Evolutionary conservation across 2,329 filamentous ascomycete genomes (phyloP), one percentile per base, ranked within the genome.

Genomic region (Paecilomyces niveus): DNA sequence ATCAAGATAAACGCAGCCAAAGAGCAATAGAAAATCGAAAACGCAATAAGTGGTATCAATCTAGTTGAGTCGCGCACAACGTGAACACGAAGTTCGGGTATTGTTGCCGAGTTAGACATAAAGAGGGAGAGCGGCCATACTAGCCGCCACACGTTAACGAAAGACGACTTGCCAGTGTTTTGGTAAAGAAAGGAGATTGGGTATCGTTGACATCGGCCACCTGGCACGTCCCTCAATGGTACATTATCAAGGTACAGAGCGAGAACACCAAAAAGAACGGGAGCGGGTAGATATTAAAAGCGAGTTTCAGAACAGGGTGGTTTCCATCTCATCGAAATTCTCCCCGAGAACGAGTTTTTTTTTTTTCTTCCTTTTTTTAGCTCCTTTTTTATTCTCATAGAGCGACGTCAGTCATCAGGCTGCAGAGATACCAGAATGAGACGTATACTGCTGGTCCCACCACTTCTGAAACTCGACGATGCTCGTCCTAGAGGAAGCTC

Each of bases 381-480:
- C 35, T 7, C n/a, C n/a, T 51, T 54, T 58, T 60, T 62, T 61
- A 53, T 51, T n/a, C 53, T 58, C 53, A 39, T 53, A 54, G 55
- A 61, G 55, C 50, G 54, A 59, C 55, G 57, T 54, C 32, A 58
- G 63, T 63, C 66, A 64, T 59, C 64, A 63, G 62, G 56, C 53
- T 58, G 63, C 60, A 58, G 61, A 64, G 64, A 64, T 61, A 62
- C 57, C 64, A 62, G 63, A 66, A 67, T 65, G 66, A 67, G 62
- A 69, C 57, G 62, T 60, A 66, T 64, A 71, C 62, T 63, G 69
- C 58, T 67, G 63, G 60, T 74, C 73, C 74, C 73, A 76, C 73
- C 72, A 76, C 63, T 74, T 72, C 66, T 76, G 73, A 65, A 69
- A 75, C 67, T 75, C 72, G 60, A 74, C 63, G 56, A 68, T 62